Conservation (phyloP, 495 filamentous ascomycete genomes). For the Daldinia vernicosa region DNA sequence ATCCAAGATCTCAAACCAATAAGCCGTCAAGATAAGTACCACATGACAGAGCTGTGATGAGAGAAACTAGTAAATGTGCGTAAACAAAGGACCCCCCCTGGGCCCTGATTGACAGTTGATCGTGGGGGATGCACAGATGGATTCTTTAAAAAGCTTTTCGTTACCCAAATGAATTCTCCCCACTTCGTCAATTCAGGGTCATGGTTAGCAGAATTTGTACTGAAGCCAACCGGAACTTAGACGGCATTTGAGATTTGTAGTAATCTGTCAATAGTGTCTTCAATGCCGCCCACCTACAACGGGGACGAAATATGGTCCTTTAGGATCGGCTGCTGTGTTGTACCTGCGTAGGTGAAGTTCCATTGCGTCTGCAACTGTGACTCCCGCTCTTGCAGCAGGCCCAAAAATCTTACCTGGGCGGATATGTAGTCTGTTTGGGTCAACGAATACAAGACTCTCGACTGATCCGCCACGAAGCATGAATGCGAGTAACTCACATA, state of each 20-base stretch:
- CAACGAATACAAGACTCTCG: conserved; percentile 16
- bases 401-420: background rate
- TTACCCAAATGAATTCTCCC: conserved; percentile 5
- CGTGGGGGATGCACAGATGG: conserved; percentile 31
- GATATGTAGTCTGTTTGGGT: conserved; percentile 24
- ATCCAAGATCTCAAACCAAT: conserved; percentile 25
- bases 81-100: conserved; percentile 7
- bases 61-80: conserved; percentile 31
- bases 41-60: conserved; percentile 32
- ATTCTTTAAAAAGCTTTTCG: conserved; percentile 16
- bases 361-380: conserved; percentile 36
- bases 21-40: conserved; percentile 8
- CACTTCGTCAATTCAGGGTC: background rate
- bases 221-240: background rate
- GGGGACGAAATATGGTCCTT: background rate
- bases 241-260: background rate
- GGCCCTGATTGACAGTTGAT: conserved; percentile 25
- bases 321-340: conserved; percentile 25
- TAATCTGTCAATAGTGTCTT: background rate
- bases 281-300: background rate
- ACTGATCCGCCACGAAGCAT: conserved; percentile 20
- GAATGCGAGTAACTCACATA: conserved; percentile 35
- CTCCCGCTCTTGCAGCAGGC: conserved; percentile 37
- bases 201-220: background rate
- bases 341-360: conserved; percentile 39